Conservation (phyloP, 768 basidiomycete species). For the Pulveroboletus sp. region DNA sequence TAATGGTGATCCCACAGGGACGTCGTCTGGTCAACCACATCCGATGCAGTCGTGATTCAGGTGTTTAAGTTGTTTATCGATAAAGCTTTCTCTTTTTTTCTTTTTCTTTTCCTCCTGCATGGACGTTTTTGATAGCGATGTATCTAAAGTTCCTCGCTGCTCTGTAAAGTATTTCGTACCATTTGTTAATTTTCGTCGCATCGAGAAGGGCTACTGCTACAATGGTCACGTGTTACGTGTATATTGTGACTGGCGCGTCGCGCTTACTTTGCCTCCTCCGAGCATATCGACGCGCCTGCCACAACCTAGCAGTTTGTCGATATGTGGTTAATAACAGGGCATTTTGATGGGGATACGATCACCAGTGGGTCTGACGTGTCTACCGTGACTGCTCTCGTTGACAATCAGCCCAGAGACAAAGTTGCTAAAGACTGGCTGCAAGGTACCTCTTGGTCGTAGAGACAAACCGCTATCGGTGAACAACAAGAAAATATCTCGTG, state of each 20-base stretch:
- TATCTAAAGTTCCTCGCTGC: constrained; percentile 3
- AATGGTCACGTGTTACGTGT: not conserved
- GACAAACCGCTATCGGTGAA: constrained; percentile 49
- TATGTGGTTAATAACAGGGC: constrained; percentile 58
- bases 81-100: not conserved
- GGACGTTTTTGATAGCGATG: constrained; percentile 8
- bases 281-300: no score
- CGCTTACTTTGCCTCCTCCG: not conserved
- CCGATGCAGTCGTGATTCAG: constrained; percentile 11
- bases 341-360: constrained; percentile 46
- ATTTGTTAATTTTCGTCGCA: constrained; percentile 9
- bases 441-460: constrained; percentile 59
- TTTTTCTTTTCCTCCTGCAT: not conserved
- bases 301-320: not conserved
- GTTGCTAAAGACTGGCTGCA: constrained; percentile 57
- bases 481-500: constrained; percentile 62
- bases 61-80: not conserved
- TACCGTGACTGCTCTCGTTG: constrained; percentile 9
- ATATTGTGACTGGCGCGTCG: not conserved
- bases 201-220: no score
- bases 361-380: constrained; percentile 40
- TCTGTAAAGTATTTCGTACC: constrained; percentile 21
- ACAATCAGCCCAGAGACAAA: constrained; percentile 42
- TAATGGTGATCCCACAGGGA: constrained; percentile 31
- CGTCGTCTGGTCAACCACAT: constrained; percentile 15